Base-by-base conservation (phyloP, 2,329 filamentous ascomycete genomes). In the Arthrobotrys musiformis region DNA sequence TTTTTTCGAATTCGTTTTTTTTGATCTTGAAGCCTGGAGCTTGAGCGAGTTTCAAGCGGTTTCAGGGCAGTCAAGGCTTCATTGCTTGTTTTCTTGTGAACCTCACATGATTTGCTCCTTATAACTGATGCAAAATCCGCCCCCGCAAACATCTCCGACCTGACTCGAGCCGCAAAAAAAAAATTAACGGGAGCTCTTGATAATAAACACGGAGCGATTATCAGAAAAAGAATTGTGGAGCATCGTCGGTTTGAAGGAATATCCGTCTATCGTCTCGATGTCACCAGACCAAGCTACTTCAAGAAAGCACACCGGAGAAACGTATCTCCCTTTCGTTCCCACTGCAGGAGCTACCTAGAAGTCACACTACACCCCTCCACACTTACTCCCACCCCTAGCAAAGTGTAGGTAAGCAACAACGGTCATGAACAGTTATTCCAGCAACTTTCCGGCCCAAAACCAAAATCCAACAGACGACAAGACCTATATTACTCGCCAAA, bases 21-120 rank as follows among this genome's bases (percentile, higher is more conserved):
- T 54, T 64, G 68, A 72, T 72, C 58, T 69, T 70, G 72, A 64
- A 69, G 64, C 64, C 72, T 76, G 56, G 64, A 70, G 72, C 64
- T 64, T 76, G 72, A 76, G 72, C 72, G 48, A 66, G 72, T 76
- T 76, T 76, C 72, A 76, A 70, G 58, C 64, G 35, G 72, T 76
- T 76, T 76, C 72, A 76, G 58, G 64, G 56, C 46, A 50, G 40
- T 44, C 72, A 63, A 69, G 72, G 58, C 58, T 69, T 64, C 33
- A 9, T 56, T 52, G 37, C 44, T 28, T 30, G 28, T 28, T 58
- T 28, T 60, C 40, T 58, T 58, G 37, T 33, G 54, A 30, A 40
- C 35, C 56, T 63, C 70, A 75, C 70, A 76, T 76, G 72, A 70
- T 70, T 50, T 62, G 42, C 48, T 76, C 64, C 58, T 66, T 44